Evolutionary conservation across 2,329 filamentous ascomycete species (phyloP), one percentile per base, ranked within the genome.

Genomic region (Fusarium sp.): DNA sequence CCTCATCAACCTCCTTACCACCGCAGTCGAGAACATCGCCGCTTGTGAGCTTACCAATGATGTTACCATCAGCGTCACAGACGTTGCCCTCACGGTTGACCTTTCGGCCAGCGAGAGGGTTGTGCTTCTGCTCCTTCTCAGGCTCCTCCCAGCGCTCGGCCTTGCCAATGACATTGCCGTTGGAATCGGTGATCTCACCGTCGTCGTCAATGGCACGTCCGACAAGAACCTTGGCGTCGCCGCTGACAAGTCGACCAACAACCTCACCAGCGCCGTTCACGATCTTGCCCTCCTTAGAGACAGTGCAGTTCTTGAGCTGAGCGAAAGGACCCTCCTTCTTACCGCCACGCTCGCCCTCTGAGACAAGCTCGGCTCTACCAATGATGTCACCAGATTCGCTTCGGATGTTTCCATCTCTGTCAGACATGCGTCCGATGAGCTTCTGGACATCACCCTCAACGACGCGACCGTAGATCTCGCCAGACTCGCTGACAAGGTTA

Each of bases 121-220:
- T 84, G 67, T 83, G 78, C 57, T 84, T 80, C 76, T 82, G 83
- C 75, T 84, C 80, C 6, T 80, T 88, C 71, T 82, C 83, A 13
- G 81, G 80, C 73, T 87, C 84, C 69, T 87, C 83, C 85, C 85
- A 89, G 20, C 87, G 81, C 76, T 89, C 87, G 1, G 87, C 86
- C 63, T 85, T 84, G 27, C 85, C 87, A 4, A 89, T 76, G 2
- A 80, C 75, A 65, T 89, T 89, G 31, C 87, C 87, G 74, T 93
- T 94, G 76, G 88, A 89, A 81, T 96, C 93, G 56, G 91, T 83
- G 31, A 96, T 88, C 58, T 96, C 92, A 36, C 93, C 93, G 66
- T 96, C 92, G 64, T 93, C 90, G 58, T 96, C 93, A 18, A 96
- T 92, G 11, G 83, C 74, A 45, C 92, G 90, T 17, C 93, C 93